Conservation (phyloP, 352 stramenopile genomes). For the Globisporangium viniferum region DNA sequence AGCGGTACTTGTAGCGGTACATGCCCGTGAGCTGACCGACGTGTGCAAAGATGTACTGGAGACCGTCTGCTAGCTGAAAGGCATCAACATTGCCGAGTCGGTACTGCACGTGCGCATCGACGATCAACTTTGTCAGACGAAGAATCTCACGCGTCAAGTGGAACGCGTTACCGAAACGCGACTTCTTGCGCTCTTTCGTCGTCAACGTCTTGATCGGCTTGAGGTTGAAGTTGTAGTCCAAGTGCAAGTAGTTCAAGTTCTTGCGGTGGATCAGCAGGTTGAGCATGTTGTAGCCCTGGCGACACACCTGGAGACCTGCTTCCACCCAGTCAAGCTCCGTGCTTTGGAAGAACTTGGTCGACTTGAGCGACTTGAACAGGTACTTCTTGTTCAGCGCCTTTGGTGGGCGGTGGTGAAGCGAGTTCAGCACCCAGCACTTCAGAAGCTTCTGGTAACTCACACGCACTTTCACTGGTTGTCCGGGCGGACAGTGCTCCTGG, state of each 20-base stretch:
- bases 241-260: conserved; percentile 99
- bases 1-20: conserved; percentile 99
- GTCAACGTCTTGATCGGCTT: conserved; percentile 99
- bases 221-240: conserved; percentile 99
- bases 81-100: conserved; percentile 99
- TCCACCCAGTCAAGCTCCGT: conserved; percentile 99
- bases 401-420: conserved; percentile 91
- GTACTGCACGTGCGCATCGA: conserved; percentile 99
- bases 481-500: conserved; percentile 96
- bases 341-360: conserved; percentile 99
- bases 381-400: conserved; percentile 98
- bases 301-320: conserved; percentile 96
- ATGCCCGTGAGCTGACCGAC: conserved; percentile 99
- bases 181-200: conserved; percentile 99
- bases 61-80: conserved; percentile 98
- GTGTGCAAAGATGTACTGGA: conserved; percentile 99
- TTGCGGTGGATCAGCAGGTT: conserved; percentile 99
- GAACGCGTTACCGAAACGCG: conserved; percentile 95
- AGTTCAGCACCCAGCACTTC: conserved; percentile 99
- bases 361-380: conserved; percentile 98
- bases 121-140: conserved; percentile 98
- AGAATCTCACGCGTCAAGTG: conserved; percentile 98
- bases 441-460: conserved; percentile 99
- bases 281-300: conserved; percentile 99
- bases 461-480: conserved; percentile 99